Conservation (phyloP, 768 basidiomycete species). For the Symmetrospora coprosmae region DNA sequence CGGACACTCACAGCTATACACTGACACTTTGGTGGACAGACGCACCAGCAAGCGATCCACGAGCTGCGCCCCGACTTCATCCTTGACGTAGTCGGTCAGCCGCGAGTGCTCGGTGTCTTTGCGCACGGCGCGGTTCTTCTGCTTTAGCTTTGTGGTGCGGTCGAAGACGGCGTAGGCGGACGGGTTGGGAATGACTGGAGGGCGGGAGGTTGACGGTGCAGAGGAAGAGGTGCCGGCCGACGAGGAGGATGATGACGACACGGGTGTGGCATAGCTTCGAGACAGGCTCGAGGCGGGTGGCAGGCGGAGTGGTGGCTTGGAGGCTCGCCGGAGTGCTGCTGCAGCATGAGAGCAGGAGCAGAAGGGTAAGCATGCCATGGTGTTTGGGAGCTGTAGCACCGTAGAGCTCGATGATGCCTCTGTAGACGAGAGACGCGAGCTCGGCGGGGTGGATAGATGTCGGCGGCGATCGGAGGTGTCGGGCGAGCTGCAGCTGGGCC, state of each 20-base stretch:
- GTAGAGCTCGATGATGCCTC: too few species aligned
- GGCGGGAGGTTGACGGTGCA: neutral
- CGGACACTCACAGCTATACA: too few species aligned
- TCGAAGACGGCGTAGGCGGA: constrained; percentile 25
- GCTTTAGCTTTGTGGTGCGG: constrained; percentile 17
- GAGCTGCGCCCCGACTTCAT: constrained; percentile 79
- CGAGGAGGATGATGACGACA: neutral
- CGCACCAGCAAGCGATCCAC: constrained; percentile 74
- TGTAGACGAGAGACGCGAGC: too few species aligned
- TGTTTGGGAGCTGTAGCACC: too few species aligned
- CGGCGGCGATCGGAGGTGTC: too few species aligned
- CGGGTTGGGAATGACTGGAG: neutral
- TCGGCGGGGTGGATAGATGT: too few species aligned
- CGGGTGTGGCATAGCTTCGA: neutral
- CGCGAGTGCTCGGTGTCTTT: constrained; percentile 43
- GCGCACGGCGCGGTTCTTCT: constrained; percentile 20
- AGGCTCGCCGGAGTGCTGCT: too few species aligned
- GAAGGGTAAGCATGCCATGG: too few species aligned
- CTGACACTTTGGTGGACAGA: neutral
- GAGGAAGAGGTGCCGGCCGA: neutral
- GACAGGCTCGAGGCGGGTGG: too few species aligned
- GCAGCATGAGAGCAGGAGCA: too few species aligned
- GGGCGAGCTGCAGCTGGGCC: too few species aligned
- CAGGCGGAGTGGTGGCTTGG: too few species aligned
- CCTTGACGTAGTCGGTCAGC: constrained; percentile 77